Evolutionary conservation across 768 basidiomycete species (phyloP), one percentile per base, ranked within the genome.

Genomic region (Cystobasidium ongulense): DNA sequence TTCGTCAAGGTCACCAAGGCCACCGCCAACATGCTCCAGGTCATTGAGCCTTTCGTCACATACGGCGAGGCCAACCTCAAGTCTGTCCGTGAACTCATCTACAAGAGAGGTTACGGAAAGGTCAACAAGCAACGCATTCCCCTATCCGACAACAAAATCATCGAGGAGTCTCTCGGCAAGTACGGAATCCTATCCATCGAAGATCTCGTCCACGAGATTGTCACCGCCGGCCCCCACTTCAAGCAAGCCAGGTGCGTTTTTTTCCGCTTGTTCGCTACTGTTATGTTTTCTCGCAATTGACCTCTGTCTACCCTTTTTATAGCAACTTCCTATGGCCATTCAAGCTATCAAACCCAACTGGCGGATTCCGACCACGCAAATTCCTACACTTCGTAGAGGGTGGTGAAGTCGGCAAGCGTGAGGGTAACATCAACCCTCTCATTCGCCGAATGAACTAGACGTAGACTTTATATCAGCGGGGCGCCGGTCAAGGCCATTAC

Each of bases 21-120:
- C 35, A 97, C 94, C 62, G 88, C 90, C 78, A 92, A 98, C 83
- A 99, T 98, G 96, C 88, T 99, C 78, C 90, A 92, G 81, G 87
- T 97, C 76, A 88, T 99, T 79, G 93, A 96, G 83, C 95, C 96
- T 57, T 99, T 97, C 83, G 84, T 99, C 80, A 90, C 96, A 76
- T 99, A 98, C 82, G 96, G 95, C 90, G 29, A 54, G 43, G 25
- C 46, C 46, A 46, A 72, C 54, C 41, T 76, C 27, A 65, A 70
- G 52, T 52, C 92, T 50, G 88, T 97, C 81, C 92, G 95, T 76
- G 93, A 96, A 82, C 84, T 99, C 77, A 88, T 98, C 84, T 98
- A 98, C 89, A 99, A 99, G 87, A 92, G 96, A 76, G 96, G 96
- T 72, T 97, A 97, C 81, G 96, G 95, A 82, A 98, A 98, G 85